Base-by-base conservation (phyloP, 768 basidiomycete genomes). In the Leccinum subgranulosum region DNA sequence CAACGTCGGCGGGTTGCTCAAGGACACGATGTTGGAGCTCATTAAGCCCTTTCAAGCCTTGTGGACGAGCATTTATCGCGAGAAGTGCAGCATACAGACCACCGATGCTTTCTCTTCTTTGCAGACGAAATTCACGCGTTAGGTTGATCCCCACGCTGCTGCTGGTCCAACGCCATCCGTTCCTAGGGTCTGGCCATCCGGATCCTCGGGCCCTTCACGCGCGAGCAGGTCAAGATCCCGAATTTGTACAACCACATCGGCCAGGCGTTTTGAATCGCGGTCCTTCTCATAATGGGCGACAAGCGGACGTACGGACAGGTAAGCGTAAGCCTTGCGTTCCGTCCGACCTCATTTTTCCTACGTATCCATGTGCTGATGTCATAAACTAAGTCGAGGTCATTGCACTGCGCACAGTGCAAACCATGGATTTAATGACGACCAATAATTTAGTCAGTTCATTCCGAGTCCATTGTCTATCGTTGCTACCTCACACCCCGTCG, bases 371-470 rank as follows among this genome's bases (percentile, higher is more conserved):
- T 27, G 27, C 27, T 27, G 27, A 27, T 27, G 27, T 27, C 27
- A 27, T 14, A 39, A 51, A 36, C 12, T 31, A 6, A 36, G n/a
- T 28, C 28, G 63, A 89, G 86, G 94, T 99, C 50, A 92, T 98
- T 57, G 91, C 93, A 1, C 79, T 98, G 53, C 85, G 97, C 51
- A 96, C 97, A 3, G 96, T 98, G 10, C 88, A 92, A 70, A 87
- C 94, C 19, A 95, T 98, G 70, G 97, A 98, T 73, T 99, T 99
- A 70, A 99, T 98, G 97, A 99, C 97, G 15, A 96, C 97, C 33
- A 95, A 98, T 73, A 27, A 27, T 27, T 6, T 98, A 96, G 95
- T 94, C 68, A 45, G 83, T 66, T 49, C 10, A 2, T 27, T 27
- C 3, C 25, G 27, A 27, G 27, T 49, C 9, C 27, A 29, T 34